Evolutionary conservation across 495 filamentous ascomycete species (phyloP).

Genomic region (Apodospora peruviana): DNA sequence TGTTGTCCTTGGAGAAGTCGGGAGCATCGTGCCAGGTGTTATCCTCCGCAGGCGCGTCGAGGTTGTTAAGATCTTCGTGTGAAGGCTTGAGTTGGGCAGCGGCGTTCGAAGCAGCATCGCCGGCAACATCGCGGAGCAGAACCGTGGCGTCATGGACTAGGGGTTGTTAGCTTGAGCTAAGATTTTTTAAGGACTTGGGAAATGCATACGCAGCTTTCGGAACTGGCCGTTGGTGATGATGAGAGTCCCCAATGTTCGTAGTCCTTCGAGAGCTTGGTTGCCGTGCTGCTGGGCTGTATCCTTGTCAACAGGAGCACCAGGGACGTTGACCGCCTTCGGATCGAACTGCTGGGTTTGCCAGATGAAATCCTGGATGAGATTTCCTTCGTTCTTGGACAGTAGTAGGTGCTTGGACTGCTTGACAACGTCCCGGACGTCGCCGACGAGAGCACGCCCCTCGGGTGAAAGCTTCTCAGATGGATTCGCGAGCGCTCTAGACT

Average conservation of each 20-base stretch:
- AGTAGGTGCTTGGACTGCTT: conserved; percentile 82
- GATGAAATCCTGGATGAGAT: conserved; percentile 93
- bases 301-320: conserved; percentile 64
- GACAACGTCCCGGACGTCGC: conserved; percentile 75
- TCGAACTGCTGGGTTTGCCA: conserved; percentile 79
- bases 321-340: conserved; percentile 52
- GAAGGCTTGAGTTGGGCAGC: conserved; percentile 71
- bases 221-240: conserved; percentile 96
- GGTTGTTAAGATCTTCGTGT: conserved; percentile 67
- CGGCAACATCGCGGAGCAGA: conserved; percentile 81
- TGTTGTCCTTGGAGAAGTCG: conserved; percentile 61
- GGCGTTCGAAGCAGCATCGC: conserved; percentile 81
- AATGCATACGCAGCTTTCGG: conserved; percentile 75
- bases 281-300: conserved; percentile 74
- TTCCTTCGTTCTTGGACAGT: conserved; percentile 92
- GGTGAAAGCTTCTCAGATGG: conserved; percentile 75
- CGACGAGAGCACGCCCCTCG: conserved; percentile 73
- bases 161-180: conserved; percentile 43
- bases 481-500: conserved; percentile 56
- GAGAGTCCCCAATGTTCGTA: conserved; percentile 81
- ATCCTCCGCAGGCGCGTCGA: conserved; percentile 79
- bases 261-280: conserved; percentile 72
- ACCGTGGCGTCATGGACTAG: conserved; percentile 82
- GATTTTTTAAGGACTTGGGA: conserved; percentile 12
- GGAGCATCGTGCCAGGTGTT: conserved; percentile 93